These are phyloP conservation scores for Cladorrhinum samala DNA, from an alignment of 495 filamentous ascomycete genomes.

Conservation along the genomic window DNA sequence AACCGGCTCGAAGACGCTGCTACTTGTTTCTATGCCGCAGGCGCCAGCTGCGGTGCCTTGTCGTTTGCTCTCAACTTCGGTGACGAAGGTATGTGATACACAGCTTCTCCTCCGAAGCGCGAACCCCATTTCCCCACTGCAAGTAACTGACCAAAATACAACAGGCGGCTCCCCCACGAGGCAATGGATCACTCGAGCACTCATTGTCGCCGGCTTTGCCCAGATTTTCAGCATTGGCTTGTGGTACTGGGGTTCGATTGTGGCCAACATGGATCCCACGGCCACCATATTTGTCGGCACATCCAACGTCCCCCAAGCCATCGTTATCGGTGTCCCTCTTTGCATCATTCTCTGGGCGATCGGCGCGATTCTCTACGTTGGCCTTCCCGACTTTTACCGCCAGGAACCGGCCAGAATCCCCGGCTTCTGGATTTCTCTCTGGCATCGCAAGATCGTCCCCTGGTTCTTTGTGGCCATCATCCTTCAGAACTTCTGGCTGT, in stretches of 20 bases:
- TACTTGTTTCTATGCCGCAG: constrained; percentile 54
- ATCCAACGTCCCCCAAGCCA: constrained; percentile 30
- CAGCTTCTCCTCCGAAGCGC: background rate
- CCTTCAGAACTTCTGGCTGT: constrained; percentile 63
- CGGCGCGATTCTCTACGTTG: constrained; percentile 46
- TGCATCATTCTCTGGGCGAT: constrained; percentile 48
- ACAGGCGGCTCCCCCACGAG: constrained; percentile 49
- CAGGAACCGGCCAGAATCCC: constrained; percentile 63
- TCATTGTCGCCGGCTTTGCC: constrained; percentile 56
- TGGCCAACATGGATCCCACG: constrained; percentile 27
- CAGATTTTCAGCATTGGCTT: constrained; percentile 58
- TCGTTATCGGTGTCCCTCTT: constrained; percentile 45
- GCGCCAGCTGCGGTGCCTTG: constrained; percentile 54
- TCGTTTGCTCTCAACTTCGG: constrained; percentile 66
- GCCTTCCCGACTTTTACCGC: constrained; percentile 60
- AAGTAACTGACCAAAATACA: background rate
- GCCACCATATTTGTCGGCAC: constrained; percentile 19
- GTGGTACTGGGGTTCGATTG: constrained; percentile 58
- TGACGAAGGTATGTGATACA: constrained; percentile 39
- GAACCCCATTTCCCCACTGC: too few species aligned
- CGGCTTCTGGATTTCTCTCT: constrained; percentile 49
- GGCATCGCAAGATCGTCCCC: constrained; percentile 53
- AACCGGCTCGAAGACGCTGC: constrained; percentile 53
- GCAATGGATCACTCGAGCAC: constrained; percentile 60
- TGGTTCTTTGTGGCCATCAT: constrained; percentile 58